Evolutionary conservation across 371 early-diverging fungal genomes (phyloP), one percentile per base, ranked within the genome.

Genomic region (Funneliformis caledonium): DNA sequence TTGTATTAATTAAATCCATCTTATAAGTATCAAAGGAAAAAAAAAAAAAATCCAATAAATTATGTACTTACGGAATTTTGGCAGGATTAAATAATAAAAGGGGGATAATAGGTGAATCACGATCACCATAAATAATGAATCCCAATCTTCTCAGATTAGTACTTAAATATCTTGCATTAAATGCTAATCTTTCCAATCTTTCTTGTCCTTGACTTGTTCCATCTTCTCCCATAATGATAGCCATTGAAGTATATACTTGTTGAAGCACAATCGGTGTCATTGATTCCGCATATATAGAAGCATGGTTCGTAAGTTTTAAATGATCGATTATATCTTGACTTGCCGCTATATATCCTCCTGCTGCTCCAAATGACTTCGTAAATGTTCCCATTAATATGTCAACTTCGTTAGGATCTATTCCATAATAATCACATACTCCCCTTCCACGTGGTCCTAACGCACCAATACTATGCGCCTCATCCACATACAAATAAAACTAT

Each of bases 371-470:
- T 61, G 97, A 97, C 88, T 99, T 99, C 43, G 99, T 99, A 84
- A 99, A 99, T 4, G 99, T 99, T 19, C 99, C 99, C 99, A 99
- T 99, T 59, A 98, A 85, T 80, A 99, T 92, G 84, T 99, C 99
- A 47, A 99, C 92, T 50, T 97, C 93, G 48, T 87, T 87, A 42
- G 98, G 97, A 82, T 96, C 94, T 19, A 99, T 90, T 70, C 95
- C 93, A 82, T 91, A 94, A 85, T 97, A 96, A 87, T 99, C 99
- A 87, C 99, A 99, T 43, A 99, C 93, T 76, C 99, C 99, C 60
- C 99, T 92, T 26, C 99, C 99, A 68, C 92, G 91, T 82, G 92
- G 92, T 65, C 98, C 98, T 82, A 98, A 84, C 9, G 99, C 99
- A 70, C 99, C 99, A 81, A 99, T 97, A 26, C 99, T 99, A 85